These are phyloP conservation scores for Yamadazyma sp. DNA, from an alignment of 1,139 yeast genomes.

Conservation along the genomic window DNA sequence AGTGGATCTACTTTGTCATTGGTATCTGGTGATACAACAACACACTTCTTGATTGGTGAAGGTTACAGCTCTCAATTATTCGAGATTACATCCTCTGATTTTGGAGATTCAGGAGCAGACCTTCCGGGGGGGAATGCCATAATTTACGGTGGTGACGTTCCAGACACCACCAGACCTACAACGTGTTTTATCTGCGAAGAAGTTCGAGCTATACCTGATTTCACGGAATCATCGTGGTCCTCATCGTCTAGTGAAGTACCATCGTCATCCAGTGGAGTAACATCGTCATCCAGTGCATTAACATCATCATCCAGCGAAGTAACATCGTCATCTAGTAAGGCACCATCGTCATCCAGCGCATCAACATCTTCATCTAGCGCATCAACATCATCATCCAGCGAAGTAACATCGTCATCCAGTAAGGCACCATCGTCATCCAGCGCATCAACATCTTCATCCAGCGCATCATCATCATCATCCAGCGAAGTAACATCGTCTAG, in stretches of 20 bases:
- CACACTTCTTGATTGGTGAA: slow-evolving; percentile 21
- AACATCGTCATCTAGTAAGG: slow-evolving; percentile 7
- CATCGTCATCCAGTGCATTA: slow-evolving; percentile 7
- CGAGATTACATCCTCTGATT: slow-evolving; percentile 4
- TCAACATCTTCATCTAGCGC: neutral
- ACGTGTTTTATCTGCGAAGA: slow-evolving; percentile 12
- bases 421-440: slow-evolving; percentile 10
- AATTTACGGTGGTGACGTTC: slow-evolving; percentile 18
- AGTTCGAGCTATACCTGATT: slow-evolving; percentile 11
- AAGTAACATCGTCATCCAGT: slow-evolving; percentile 6
- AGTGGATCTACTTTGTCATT: slow-evolving; percentile 10
- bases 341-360: slow-evolving; percentile 9
- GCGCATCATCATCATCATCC: neutral
- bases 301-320: slow-evolving; percentile 8
- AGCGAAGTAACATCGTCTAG: neutral
- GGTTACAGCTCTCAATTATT: slow-evolving; percentile 19
- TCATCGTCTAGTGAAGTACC: slow-evolving; percentile 7
- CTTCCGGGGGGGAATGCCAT: slow-evolving; percentile 16
- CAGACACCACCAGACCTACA: slow-evolving; percentile 12
- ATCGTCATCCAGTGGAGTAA: slow-evolving; percentile 9
- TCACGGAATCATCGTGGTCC: slow-evolving; percentile 11
- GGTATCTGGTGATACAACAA: slow-evolving; percentile 7
- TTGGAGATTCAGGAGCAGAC: slow-evolving; percentile 10
- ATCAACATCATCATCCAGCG: slow-evolving; percentile 8
- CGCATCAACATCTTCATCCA: neutral